phyloP scores from a whole-genome alignment of 306 rosid species.

The Malus domestica region ASM211411v1 NC_041797.1:4189001-4189500 shows the following conservation, averaged over 20 bases:
- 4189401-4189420: slow-evolving; percentile 37
- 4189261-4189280: slow-evolving; percentile 74
- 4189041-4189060: slow-evolving; percentile 81
- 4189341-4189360: slow-evolving; percentile 49
- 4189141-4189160: slow-evolving; percentile 88
- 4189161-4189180: slow-evolving; percentile 92
- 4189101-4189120: slow-evolving; percentile 94
- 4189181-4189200: slow-evolving; percentile 93
- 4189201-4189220: slow-evolving; percentile 92
- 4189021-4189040: slow-evolving; percentile 67
- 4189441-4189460: slow-evolving; percentile 42
- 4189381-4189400: slow-evolving; percentile 39
- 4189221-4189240: slow-evolving; percentile 94
- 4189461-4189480: slow-evolving; percentile 28
- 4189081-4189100: slow-evolving; percentile 92
- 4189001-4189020: slow-evolving; percentile 72
- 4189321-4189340: slow-evolving; percentile 58
- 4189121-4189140: slow-evolving; percentile 99
- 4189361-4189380: slow-evolving; percentile 40
- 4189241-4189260: slow-evolving; percentile 81
- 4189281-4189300: slow-evolving; percentile 98
- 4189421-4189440: slow-evolving; percentile 52
- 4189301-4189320: slow-evolving; percentile 98
- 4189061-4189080: slow-evolving; percentile 99
- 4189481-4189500: slow-evolving; percentile 23